Evolutionary conservation across 768 basidiomycete species (phyloP), one percentile per base, ranked within the genome.

Genomic region (Lactifluus echinatus): DNA sequence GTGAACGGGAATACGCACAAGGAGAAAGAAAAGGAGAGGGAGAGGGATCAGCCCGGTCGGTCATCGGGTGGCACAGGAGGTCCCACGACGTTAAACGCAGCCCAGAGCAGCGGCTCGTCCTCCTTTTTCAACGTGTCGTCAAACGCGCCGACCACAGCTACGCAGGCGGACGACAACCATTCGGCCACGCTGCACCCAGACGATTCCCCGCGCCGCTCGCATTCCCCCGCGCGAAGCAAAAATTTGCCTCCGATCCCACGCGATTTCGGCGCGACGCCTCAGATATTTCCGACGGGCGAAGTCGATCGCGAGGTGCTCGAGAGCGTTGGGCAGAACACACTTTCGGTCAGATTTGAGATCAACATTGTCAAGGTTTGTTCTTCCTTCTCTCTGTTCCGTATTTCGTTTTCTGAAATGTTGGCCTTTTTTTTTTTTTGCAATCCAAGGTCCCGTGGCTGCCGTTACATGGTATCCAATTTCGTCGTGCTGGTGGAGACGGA

Each of bases 381-480:
- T 4, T 31, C 12, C 6, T 19, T 21, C 10, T 7, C 1, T 40
- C 11, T 19, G 5, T 19, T 8, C 7, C n/a, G 3, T 19, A 8
- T 40, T 40, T 8, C 10, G 7, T 3, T 23, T 15, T 19, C 21
- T 21, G 7, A 62, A 37, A 19, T 45, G 14, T 43, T 28, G 49
- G 46, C 26, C 3, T 45, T 33, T 17, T 14, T 21, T 7, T 34
- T 43, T 31, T 10, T 65, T 0, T 65, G n/a, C n/a, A n/a, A n/a
- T n/a, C n/a, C n/a, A n/a, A 94, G 93, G 90, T 96, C 2, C 93
- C 93, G 44, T 91, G 85, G 84, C 74, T 97, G 48, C 92, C 93
- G 2, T 72, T 98, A 19, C 89, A 97, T 70, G 94, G 95, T 2
- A 87, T 98, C 44, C 95, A 98, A 67, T 98, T 97, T 74, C 83